Conservation (phyloP, 1,139 yeast genomes). For the Debaryomyces singareniensis region DNA sequence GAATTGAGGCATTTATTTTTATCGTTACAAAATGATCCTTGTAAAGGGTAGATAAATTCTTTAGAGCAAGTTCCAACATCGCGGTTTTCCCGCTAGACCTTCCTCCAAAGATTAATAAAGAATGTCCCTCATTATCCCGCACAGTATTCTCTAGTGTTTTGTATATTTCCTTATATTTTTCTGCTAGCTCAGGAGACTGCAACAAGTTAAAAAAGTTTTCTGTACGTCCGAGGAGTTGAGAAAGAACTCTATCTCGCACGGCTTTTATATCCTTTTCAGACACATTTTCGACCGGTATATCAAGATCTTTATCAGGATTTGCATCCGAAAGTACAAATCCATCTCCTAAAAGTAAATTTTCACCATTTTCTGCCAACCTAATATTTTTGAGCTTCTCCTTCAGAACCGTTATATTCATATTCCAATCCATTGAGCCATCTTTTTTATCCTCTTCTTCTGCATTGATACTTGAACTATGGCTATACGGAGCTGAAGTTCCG, state of each 20-base stretch:
- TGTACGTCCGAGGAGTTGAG: conserved; percentile 16
- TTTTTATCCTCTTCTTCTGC: background rate
- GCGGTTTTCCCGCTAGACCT: conserved; percentile 71
- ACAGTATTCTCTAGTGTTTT: conserved; percentile 61
- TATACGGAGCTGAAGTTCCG: too few relatives aligned
- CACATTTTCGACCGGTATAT: too few relatives aligned
- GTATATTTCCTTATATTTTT: conserved; percentile 44
- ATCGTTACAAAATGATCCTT: conserved; percentile 53
- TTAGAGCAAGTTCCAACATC: conserved; percentile 53
- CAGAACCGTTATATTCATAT: background rate
- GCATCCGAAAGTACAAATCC: background rate
- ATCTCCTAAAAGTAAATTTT: conserved; percentile 5
- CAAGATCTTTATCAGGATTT: conserved; percentile 1
- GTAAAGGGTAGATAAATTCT: conserved; percentile 32
- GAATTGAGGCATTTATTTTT: conserved; percentile 63
- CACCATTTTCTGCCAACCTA: conserved; percentile 7
- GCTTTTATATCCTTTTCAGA: conserved; percentile 9
- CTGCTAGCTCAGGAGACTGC: conserved; percentile 16
- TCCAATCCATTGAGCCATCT: background rate
- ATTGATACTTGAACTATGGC: background rate
- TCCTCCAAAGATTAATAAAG: conserved; percentile 76
- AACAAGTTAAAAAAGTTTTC: conserved; percentile 12
- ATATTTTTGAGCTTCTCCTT: conserved; percentile 3
- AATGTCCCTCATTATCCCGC: conserved; percentile 68
- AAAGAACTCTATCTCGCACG: conserved; percentile 12